These are phyloP conservation scores for Nothophoma quercina DNA, from an alignment of 2,329 filamentous ascomycete genomes.

Conservation along the genomic window DNA sequence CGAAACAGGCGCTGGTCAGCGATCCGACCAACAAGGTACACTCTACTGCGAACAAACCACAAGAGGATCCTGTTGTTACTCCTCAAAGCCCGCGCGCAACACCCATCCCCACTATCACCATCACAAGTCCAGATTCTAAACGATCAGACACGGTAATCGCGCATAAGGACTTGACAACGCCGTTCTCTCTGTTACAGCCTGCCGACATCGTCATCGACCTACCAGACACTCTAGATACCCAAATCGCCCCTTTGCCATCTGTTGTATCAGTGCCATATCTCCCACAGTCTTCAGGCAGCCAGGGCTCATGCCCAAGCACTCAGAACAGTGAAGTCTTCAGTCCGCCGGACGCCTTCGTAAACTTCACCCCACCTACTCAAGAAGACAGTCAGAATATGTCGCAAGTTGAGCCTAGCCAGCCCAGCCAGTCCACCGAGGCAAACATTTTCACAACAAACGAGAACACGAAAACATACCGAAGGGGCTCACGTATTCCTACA, in stretches of 20 bases:
- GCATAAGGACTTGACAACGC: neutral
- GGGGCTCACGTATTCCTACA: too few species aligned
- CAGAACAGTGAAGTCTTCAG: slow-evolving; percentile 12
- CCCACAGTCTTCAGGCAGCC: neutral
- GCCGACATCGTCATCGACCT: neutral
- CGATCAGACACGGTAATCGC: neutral
- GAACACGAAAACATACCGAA: too few species aligned
- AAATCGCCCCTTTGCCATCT: neutral
- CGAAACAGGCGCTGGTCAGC: neutral
- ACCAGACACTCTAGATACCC: neutral
- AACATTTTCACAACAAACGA: neutral
- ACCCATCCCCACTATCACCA: neutral
- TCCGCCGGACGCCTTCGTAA: neutral
- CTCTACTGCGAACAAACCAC: neutral
- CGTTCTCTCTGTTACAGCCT: neutral
- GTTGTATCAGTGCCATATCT: neutral
- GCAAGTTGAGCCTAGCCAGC: neutral
- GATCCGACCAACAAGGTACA: too few species aligned
- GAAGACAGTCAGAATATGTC: neutral
- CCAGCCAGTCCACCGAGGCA: too few species aligned
- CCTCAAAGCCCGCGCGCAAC: neutral
- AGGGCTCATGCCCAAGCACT: neutral
- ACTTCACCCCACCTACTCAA: slow-evolving; percentile 2
- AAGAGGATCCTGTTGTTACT: neutral
- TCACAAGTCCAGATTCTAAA: neutral